Evolutionary conservation across 257 asterid species (phyloP), one percentile per base, ranked within the genome.

Genomic region (Nicotiana noctiflora): DNA sequence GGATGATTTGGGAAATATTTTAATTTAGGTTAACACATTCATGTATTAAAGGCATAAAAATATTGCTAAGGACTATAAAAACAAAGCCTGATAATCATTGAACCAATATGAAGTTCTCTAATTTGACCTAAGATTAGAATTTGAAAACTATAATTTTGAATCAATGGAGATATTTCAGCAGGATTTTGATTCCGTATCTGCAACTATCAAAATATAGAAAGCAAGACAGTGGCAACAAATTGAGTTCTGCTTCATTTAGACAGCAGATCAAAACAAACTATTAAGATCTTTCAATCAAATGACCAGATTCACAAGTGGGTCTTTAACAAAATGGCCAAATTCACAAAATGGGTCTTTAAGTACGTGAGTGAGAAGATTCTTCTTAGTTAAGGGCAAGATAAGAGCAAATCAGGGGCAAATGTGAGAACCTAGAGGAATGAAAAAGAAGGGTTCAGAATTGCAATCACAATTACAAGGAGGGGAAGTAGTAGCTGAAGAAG

Each of bases 391-490:
- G 9, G 34, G 15, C 37, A 8, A 74, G 40, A 25, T 46, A 52
- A 53, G 10, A 76, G 2, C 40, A 84, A 84, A 84, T 86, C 83
- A 52, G 15, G 37, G 2, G 9, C 0, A 6, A 11, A 62, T 8
- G 40, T 29, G 40, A 6, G 18, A 81, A 90, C 97, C 97, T 85
- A 82, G 86, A 55, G 97, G 97, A 81, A 93, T 91, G 68, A 91
- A 81, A 52, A 92, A 90, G 74, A 90, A 90, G 40, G 97, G 91
- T 40, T 88, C 86, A 31, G 92, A 84, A 87, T 90, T 90, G 81
- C 98, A 92, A 66, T 94, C 98, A 49, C 98, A 94, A 64, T 86
- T 88, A 66, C 98, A 94, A 51, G 91, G 83, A 61, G 97, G 92
- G 81, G 97, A 94, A 37, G 90, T 82, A 18, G 62, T 46, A 57